Base-by-base conservation (phyloP, 1,284 basidiomycete genomes). In the Ustilago cynodontis region DNA sequence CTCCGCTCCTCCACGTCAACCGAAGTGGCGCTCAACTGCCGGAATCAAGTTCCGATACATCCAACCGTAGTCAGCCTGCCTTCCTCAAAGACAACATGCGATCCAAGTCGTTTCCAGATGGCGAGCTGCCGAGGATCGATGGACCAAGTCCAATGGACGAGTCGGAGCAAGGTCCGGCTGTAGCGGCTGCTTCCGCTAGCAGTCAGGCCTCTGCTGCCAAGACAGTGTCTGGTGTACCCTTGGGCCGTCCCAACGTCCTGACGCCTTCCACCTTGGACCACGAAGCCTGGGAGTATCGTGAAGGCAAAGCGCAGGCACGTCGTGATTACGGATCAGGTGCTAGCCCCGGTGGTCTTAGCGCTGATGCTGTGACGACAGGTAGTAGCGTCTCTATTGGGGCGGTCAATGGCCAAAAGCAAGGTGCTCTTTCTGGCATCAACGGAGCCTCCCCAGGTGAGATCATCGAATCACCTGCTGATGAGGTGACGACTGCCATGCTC, bases 281-380 rank as follows among this genome's bases (percentile, higher is more conserved):
- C 55, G 79, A 76, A 20, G 73, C 79, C 8, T 79, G 71, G 74
- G 78, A 79, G 43, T 78, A 79, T n/a, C 77, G 79, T 28, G 74
- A 78, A 52, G 79, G 77, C n/a, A 77, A 79, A 28, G 78, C 71
- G 10, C 66, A 72, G 50, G 68, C 77, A 9, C 71, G 68, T 28
- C 66, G 71, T 20, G 75, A 71, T 16, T 77, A 70, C 14, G 74
- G 69, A 3, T 69, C 74, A 13, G 69, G 64, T 16, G 62, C 69
- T 18, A 77, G 75, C 20, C 75, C 75, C 3, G 75, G 75, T 33
- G 66, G 59, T 2, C 3, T 67, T 18, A 77, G 75, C 35, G 63
- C 22, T n/a, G 75, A 72, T 33, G 71, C 70, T 16, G 59, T 53
- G 11, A 72, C 65, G 3, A 73, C 72, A 3, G 65, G 69, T 33